Evolutionary conservation across 305 asterid species (phyloP).

Genomic region (Solanum aculeatissimum): DNA sequence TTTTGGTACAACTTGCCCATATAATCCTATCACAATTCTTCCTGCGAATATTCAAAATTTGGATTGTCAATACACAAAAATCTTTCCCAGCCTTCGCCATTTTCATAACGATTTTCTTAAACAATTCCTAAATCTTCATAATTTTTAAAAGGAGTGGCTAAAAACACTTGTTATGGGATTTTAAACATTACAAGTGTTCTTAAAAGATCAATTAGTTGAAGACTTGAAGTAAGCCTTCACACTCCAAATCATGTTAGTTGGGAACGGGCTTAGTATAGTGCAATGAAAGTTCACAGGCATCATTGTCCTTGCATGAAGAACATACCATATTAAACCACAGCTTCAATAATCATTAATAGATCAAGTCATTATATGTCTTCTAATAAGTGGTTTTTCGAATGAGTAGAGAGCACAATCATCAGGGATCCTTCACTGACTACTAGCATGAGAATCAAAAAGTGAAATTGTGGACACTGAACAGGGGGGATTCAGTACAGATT

Average conservation of each 20-base stretch:
- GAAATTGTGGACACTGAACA: neutral
- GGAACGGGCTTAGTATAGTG: neutral
- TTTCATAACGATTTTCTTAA: neutral
- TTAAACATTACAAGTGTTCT: neutral
- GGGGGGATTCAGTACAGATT: neutral
- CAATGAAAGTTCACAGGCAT: neutral
- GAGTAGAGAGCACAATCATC: neutral
- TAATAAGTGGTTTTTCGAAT: neutral
- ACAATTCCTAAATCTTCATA: neutral
- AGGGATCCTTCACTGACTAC: neutral
- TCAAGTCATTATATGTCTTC: neutral
- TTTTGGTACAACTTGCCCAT: slow-evolving; percentile 78
- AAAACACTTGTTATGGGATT: neutral
- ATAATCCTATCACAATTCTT: slow-evolving; percentile 71
- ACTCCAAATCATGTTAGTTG: neutral
- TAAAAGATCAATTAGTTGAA: neutral
- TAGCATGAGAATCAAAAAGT: neutral
- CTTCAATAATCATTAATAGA: neutral
- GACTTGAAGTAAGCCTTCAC: neutral
- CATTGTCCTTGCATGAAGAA: neutral
- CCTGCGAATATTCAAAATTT: slow-evolving; percentile 29
- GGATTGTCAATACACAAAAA: neutral
- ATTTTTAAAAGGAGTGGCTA: neutral
- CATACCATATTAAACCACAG: neutral
- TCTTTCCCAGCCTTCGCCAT: neutral